Evolutionary conservation across 352 stramenopile species (phyloP).

Genomic region (Phytophthora constricta): DNA sequence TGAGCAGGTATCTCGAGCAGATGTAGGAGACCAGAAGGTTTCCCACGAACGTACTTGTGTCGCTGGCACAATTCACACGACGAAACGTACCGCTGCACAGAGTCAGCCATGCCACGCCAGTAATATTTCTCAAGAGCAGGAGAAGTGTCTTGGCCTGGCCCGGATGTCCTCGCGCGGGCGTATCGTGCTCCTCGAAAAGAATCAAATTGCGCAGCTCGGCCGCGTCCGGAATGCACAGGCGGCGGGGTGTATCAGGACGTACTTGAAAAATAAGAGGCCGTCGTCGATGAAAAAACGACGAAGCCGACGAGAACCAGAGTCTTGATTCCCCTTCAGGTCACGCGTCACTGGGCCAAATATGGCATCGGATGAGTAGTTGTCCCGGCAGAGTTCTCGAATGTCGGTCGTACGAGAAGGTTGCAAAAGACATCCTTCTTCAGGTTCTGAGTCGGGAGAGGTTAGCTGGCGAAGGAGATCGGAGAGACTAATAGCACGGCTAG

Average conservation of each 20-base stretch:
- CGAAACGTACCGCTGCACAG: constrained; percentile 2
- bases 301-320: background rate
- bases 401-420: background rate
- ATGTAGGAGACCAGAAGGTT: constrained; percentile 6
- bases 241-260: background rate
- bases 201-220: background rate
- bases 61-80: constrained; percentile 20
- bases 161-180: constrained; percentile 1
- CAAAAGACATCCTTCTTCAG: background rate
- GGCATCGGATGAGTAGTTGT: background rate
- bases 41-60: constrained; percentile 2
- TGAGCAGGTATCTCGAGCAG: constrained; percentile 13
- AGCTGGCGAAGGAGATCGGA: background rate
- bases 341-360: background rate
- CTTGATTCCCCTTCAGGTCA: background rate
- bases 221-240: background rate
- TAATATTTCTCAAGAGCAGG: constrained; percentile 17
- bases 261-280: background rate
- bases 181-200: constrained; percentile 17
- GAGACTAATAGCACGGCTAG: background rate
- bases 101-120: constrained; percentile 6
- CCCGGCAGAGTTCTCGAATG: background rate
- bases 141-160: constrained; percentile 11
- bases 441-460: background rate
- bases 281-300: background rate